A percentile compares a stretch with the other conserved stretches of the same genome.
Conservation (phyloP, 371 early-diverging fungal genomes). For the Haplosporangium sp. region DNA sequence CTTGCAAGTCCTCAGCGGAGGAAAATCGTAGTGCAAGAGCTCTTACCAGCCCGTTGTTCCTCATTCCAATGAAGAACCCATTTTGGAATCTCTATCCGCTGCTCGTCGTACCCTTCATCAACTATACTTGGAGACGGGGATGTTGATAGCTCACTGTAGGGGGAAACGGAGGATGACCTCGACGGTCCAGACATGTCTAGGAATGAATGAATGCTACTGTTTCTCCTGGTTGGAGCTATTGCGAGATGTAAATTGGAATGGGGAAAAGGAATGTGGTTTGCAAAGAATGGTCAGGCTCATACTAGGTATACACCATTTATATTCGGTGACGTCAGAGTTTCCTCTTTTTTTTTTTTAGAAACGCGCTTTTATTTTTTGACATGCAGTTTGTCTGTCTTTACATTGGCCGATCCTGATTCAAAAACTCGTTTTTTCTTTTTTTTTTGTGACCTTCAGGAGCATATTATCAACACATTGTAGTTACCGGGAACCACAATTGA, state of each 20-base stretch:
- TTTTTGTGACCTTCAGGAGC: neutral
- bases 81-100: conserved; percentile 64
- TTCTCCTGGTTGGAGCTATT: neutral
- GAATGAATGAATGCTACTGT: conserved; percentile 7
- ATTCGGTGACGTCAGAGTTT: neutral
- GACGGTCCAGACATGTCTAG: conserved; percentile 28
- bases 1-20: neutral
- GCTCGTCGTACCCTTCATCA: conserved; percentile 78
- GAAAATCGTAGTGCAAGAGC: neutral
- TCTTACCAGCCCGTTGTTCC: conserved; percentile 74
- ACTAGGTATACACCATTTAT: neutral
- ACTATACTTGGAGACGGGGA: conserved; percentile 36
- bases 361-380: conserved; percentile 5
- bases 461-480: neutral
- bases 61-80: conserved; percentile 66
- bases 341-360: neutral
- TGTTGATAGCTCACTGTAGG: conserved; percentile 9
- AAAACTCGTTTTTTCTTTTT: neutral
- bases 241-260: neutral
- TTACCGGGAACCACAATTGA: neutral
- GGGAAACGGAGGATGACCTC: conserved; percentile 38
- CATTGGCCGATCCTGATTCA: conserved; percentile 1
- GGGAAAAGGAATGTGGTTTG: neutral
- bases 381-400: neutral
- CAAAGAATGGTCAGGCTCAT: neutral